Evolutionary conservation across 2,329 filamentous ascomycete species (phyloP).

Genomic region (Arthrobotrys iridis): DNA sequence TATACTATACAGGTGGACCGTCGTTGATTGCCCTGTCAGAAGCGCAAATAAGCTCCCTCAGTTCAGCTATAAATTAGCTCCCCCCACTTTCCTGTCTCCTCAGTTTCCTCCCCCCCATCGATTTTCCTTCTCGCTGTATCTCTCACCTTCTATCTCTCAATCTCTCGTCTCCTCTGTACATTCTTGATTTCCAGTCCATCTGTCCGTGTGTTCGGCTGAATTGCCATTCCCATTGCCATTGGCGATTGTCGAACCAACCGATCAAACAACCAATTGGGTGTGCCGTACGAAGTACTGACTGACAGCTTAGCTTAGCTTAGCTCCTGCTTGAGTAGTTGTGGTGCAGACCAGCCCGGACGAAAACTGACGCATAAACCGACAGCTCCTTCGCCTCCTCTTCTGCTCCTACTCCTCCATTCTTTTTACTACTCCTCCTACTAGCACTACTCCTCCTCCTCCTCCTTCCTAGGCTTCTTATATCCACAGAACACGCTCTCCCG

Average conservation of each 20-base stretch:
- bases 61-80: conserved; percentile 29
- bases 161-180: too few relatives aligned
- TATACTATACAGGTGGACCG: too few relatives aligned
- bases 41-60: conserved; percentile 22
- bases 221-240: too few relatives aligned
- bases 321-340: too few relatives aligned
- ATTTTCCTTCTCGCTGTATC: background rate
- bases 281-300: too few relatives aligned
- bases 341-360: background rate
- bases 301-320: too few relatives aligned
- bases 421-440: too few relatives aligned
- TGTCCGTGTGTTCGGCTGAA: too few relatives aligned
- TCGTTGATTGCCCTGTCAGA: too few relatives aligned
- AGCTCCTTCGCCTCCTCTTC: background rate
- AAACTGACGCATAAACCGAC: conserved; percentile 11
- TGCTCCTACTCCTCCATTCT: conserved; percentile 1
- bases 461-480: background rate
- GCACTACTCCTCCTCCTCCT: background rate
- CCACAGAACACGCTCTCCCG: background rate
- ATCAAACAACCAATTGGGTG: too few relatives aligned
- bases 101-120: background rate
- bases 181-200: too few relatives aligned
- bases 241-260: too few relatives aligned
- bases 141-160: background rate
- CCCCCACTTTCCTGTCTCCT: background rate